A percentile compares a stretch with the other conserved stretches of the same genome.
phyloP scores from a whole-genome alignment of 768 basidiomycete genomes.

The Termitomyces sp. region DNA sequence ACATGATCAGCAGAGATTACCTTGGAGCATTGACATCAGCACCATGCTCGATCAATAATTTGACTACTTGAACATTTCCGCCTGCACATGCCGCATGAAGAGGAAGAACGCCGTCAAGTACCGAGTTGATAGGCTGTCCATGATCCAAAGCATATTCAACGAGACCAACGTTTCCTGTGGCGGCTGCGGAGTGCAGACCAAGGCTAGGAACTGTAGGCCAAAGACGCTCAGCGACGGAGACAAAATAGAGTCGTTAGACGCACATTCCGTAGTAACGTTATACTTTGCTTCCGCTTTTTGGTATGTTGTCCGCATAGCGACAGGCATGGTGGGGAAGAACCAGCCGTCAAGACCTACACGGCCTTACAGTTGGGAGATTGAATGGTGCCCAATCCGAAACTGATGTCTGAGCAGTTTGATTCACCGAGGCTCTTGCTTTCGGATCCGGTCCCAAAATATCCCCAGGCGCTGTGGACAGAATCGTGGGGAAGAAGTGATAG shows the following conservation, averaged over 20 bases:
- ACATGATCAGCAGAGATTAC: constrained; percentile 28
- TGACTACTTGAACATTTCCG: constrained; percentile 84
- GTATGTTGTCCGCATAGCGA: constrained; percentile 39
- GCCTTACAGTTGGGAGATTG: constrained; percentile 12
- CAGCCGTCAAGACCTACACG: constrained; percentile 14
- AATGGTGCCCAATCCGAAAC: constrained; percentile 14
- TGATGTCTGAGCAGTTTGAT: constrained; percentile 19
- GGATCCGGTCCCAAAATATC: constrained; percentile 4
- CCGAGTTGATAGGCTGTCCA: constrained; percentile 95
- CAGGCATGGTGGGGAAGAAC: constrained; percentile 34
- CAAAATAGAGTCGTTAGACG: constrained; percentile 17
- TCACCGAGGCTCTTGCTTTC: constrained; percentile 11
- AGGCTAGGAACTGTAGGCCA: constrained; percentile 58
- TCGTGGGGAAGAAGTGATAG: neutral
- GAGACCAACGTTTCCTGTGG: constrained; percentile 85
- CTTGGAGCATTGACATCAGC: constrained; percentile 98
- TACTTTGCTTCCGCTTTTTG: constrained; percentile 50
- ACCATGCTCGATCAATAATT: constrained; percentile 83
- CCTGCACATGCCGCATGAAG: constrained; percentile 93
- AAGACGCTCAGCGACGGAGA: neutral
- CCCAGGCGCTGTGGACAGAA: neutral
- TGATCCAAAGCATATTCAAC: constrained; percentile 90
- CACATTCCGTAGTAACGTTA: constrained; percentile 55
- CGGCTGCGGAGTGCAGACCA: constrained; percentile 72
- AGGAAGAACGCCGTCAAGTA: constrained; percentile 94